phyloP scores from a whole-genome alignment of 345 rosid species.

The Brassica cretica region DNA sequence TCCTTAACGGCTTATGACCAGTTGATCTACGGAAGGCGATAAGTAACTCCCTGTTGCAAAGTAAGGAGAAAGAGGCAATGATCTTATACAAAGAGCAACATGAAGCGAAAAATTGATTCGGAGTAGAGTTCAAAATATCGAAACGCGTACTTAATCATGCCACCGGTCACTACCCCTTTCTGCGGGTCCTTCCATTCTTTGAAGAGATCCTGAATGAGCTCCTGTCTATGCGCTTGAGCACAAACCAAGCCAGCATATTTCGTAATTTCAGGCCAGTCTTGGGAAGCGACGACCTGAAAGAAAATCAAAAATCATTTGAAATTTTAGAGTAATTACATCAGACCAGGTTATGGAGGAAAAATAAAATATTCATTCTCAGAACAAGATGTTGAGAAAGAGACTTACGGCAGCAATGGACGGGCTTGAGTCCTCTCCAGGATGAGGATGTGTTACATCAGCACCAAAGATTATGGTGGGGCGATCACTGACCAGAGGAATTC shows the following conservation, averaged over 20 bases:
- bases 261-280: slow-evolving; percentile 99
- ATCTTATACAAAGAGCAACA: slow-evolving; percentile 10
- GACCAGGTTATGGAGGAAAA: slow-evolving; percentile 7
- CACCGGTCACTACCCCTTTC: slow-evolving; percentile 86
- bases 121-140: not conserved
- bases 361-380: not conserved
- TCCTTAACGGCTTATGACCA: slow-evolving; percentile 91
- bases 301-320: slow-evolving; percentile 1
- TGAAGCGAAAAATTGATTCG: not conserved
- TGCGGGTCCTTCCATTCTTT: slow-evolving; percentile 97
- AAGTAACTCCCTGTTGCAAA: slow-evolving; percentile 71
- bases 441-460: slow-evolving; percentile 99
- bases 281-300: slow-evolving; percentile 92
- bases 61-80: not conserved
- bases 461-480: slow-evolving; percentile 96
- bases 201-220: slow-evolving; percentile 92
- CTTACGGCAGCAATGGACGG: slow-evolving; percentile 99
- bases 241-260: slow-evolving; percentile 96
- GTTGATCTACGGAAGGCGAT: slow-evolving; percentile 96
- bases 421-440: slow-evolving; percentile 98
- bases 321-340: not conserved
- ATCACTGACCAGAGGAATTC: slow-evolving; percentile 95
- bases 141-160: slow-evolving; percentile 80
- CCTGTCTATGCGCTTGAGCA: slow-evolving; percentile 99
- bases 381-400: not conserved